Evolutionary conservation across 352 stramenopile genomes (phyloP).

Genomic region (Phytophthora citrophthora): DNA sequence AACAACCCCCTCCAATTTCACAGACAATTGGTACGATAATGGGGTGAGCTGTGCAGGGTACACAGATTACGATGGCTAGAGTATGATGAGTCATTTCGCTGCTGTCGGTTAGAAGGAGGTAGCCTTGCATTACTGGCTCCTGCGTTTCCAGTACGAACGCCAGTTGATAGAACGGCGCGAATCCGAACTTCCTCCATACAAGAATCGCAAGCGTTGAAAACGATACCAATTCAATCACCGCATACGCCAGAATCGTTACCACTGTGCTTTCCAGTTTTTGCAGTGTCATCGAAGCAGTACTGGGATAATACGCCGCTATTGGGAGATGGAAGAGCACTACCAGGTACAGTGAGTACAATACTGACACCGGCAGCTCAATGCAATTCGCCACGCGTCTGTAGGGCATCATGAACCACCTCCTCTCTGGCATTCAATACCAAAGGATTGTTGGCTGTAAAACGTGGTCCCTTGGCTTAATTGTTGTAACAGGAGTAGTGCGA

Average conservation of each 20-base stretch:
- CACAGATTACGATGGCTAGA: too few relatives aligned
- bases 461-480: neutral
- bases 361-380: conserved; percentile 32
- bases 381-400: conserved; percentile 29
- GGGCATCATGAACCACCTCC: conserved; percentile 1
- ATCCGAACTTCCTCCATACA: conserved; percentile 26
- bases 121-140: conserved; percentile 18
- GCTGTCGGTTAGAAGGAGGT: conserved; percentile 7
- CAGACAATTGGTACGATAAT: too few relatives aligned
- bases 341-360: conserved; percentile 30
- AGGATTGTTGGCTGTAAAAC: neutral
- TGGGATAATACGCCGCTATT: conserved; percentile 9
- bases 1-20: too few relatives aligned
- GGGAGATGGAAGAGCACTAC: conserved; percentile 13
- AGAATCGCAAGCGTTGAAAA: conserved; percentile 16
- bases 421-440: neutral
- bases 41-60: too few relatives aligned
- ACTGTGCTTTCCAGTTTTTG: neutral
- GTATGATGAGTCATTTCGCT: too few relatives aligned
- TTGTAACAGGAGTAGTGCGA: neutral
- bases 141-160: conserved; percentile 47
- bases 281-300: conserved; percentile 6
- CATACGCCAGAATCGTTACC: conserved; percentile 13
- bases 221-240: conserved; percentile 16
- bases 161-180: conserved; percentile 31